phyloP scores from a whole-genome alignment of 306 rosid genomes.

The Corylus heterophylla region DNA sequence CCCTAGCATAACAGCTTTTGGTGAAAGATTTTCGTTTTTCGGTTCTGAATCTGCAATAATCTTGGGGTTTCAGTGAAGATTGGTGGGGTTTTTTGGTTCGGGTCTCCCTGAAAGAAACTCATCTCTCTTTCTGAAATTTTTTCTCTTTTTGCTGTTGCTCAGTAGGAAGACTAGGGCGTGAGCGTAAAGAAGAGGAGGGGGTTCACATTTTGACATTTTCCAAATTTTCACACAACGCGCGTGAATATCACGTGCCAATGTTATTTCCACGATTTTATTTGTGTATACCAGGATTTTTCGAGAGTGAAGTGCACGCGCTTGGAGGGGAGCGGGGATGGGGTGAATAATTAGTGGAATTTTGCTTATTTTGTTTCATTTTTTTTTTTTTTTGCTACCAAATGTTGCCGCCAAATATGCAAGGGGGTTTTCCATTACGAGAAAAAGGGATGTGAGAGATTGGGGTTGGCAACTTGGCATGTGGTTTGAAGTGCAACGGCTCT shows the following conservation, averaged over 20 bases:
- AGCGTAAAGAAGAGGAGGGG: conserved; percentile 24
- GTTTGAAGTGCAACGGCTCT: conserved; percentile 41
- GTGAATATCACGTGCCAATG: background rate
- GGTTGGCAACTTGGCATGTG: background rate
- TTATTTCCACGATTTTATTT: too few relatives aligned
- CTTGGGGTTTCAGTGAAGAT: conserved; percentile 22
- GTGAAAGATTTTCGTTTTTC: background rate
- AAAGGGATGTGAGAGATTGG: conserved; percentile 16
- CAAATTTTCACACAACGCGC: conserved; percentile 22
- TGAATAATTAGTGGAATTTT: background rate
- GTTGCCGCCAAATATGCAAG: conserved; percentile 70
- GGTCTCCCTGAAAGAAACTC: conserved; percentile 1
- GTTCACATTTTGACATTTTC: conserved; percentile 24
- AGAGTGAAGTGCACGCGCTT: conserved; percentile 31
- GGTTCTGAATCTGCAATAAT: background rate
- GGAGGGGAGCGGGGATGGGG: background rate
- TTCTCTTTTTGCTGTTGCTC: conserved; percentile 17
- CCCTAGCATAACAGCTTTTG: conserved; percentile 60
- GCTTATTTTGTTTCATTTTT: background rate
- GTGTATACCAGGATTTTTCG: background rate
- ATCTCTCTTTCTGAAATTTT: conserved; percentile 25
- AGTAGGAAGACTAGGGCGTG: conserved; percentile 46
- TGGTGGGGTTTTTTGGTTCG: conserved; percentile 19
- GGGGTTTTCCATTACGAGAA: background rate
- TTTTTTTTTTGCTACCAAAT: conserved; percentile 8